These are phyloP conservation scores for Pouteria campechiana DNA, from an alignment of 179 eudicot species.

Conservation along the genomic window DNA sequence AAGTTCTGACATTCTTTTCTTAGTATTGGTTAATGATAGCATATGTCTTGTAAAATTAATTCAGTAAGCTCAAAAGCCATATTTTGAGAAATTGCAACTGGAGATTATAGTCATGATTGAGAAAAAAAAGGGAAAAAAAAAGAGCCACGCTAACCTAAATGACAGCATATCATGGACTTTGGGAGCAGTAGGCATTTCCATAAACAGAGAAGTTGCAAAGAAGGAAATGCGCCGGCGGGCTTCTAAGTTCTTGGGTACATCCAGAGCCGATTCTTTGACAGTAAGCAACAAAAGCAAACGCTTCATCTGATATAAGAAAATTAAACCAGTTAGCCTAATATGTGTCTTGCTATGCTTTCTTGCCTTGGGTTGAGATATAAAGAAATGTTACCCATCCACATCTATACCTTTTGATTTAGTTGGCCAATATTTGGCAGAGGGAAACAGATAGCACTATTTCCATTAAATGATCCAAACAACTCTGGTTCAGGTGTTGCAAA, in stretches of 20 bases:
- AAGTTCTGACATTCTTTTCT: too few species aligned
- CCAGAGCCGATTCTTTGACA: slow-evolving; percentile 80
- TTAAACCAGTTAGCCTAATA: too few species aligned
- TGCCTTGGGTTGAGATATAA: too few species aligned
- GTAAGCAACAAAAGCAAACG: slow-evolving; percentile 81
- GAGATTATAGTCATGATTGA: too few species aligned
- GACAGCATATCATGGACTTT: slow-evolving; percentile 92
- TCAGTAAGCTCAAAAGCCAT: too few species aligned
- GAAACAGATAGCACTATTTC: slow-evolving; percentile 61
- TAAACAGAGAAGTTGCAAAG: slow-evolving; percentile 91
- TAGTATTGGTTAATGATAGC: too few species aligned
- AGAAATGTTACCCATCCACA: too few species aligned
- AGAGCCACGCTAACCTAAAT: slow-evolving; percentile 56
- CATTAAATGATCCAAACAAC: slow-evolving; percentile 85
- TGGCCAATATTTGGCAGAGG: slow-evolving; percentile 51
- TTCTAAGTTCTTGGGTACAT: slow-evolving; percentile 81
- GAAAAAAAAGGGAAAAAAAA: neutral
- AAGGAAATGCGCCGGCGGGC: slow-evolving; percentile 89
- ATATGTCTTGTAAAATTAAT: too few species aligned
- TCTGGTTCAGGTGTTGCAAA: slow-evolving; percentile 32
- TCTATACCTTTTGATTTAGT: slow-evolving; percentile 72
- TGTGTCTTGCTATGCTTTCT: too few species aligned
- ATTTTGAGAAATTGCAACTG: too few species aligned
- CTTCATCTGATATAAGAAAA: slow-evolving; percentile 42
- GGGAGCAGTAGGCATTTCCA: slow-evolving; percentile 94